Evolutionary conservation across 495 filamentous ascomycete genomes (phyloP).

Genomic region (Cenococcum geophilum): DNA sequence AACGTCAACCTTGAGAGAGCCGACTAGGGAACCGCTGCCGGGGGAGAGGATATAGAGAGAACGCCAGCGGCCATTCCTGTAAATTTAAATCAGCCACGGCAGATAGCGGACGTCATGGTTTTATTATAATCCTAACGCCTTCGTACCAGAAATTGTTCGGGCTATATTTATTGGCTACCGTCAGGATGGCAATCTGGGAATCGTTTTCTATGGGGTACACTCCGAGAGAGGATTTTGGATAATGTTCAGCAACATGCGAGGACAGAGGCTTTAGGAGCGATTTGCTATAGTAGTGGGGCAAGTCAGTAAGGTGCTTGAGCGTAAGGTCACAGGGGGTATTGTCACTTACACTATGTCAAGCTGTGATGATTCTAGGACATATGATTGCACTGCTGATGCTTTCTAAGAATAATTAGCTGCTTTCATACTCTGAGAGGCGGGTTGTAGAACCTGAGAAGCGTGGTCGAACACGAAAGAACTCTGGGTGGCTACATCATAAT

Average conservation of each 20-base stretch:
- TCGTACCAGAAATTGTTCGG: slow-evolving; percentile 86
- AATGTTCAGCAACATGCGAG: slow-evolving; percentile 83
- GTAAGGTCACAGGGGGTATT: background rate
- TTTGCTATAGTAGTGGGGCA: slow-evolving; percentile 46
- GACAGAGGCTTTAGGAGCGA: slow-evolving; percentile 73
- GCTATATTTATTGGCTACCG: slow-evolving; percentile 94
- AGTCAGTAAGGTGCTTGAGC: slow-evolving; percentile 2
- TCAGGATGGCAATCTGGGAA: slow-evolving; percentile 66
- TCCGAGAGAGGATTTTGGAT: slow-evolving; percentile 69
- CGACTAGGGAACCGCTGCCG: slow-evolving; percentile 53
- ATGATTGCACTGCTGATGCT: slow-evolving; percentile 73
- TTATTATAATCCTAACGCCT: background rate
- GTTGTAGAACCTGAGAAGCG: slow-evolving; percentile 57
- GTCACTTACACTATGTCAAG: slow-evolving; percentile 66
- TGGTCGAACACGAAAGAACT: slow-evolving; percentile 88
- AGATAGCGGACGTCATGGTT: background rate
- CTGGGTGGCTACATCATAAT: slow-evolving; percentile 81
- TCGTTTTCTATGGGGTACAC: slow-evolving; percentile 74
- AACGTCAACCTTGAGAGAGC: slow-evolving; percentile 75
- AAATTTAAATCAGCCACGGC: background rate
- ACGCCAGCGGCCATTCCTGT: slow-evolving; percentile 81
- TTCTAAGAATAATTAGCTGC: slow-evolving; percentile 48
- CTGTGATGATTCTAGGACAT: slow-evolving; percentile 73
- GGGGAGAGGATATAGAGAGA: slow-evolving; percentile 75
- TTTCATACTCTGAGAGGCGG: background rate